Percentiles rank a stretch among this genome's conserved stretches.
These are phyloP conservation scores for Meredithiella fracta DNA, from an alignment of 2,329 filamentous ascomycete genomes.

Conservation along the genomic window DNA sequence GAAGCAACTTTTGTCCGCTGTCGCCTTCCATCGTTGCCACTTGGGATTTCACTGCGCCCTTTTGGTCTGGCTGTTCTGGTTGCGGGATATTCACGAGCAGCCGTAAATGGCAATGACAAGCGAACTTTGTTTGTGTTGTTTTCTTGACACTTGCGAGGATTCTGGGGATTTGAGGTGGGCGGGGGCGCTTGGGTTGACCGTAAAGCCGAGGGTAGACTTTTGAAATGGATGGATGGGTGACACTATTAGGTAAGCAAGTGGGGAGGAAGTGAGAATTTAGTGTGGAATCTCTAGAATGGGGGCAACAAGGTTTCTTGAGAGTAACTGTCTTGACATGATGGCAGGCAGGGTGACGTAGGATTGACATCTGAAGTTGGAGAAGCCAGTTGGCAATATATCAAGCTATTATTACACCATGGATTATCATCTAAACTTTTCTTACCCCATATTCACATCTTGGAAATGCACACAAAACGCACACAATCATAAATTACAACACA, in stretches of 20 bases:
- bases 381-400: no score
- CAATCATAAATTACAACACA: not conserved
- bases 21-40: no score
- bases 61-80: not conserved
- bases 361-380: no score
- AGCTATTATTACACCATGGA: no score
- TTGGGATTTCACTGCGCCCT: not conserved
- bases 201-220: constrained; percentile 4
- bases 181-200: not conserved
- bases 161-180: not conserved
- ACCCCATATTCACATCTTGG: not conserved
- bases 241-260: not conserved
- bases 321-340: no score
- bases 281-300: no score
- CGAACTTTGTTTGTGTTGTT: not conserved
- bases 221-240: not conserved
- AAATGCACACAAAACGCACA: not conserved
- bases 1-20: no score
- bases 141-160: not conserved
- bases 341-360: no score
- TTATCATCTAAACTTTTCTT: not conserved
- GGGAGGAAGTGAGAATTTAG: no score
- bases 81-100: not conserved
- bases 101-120: not conserved
- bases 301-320: no score